Conservation (phyloP, 306 rosid species). For the Corylus americana region DNA sequence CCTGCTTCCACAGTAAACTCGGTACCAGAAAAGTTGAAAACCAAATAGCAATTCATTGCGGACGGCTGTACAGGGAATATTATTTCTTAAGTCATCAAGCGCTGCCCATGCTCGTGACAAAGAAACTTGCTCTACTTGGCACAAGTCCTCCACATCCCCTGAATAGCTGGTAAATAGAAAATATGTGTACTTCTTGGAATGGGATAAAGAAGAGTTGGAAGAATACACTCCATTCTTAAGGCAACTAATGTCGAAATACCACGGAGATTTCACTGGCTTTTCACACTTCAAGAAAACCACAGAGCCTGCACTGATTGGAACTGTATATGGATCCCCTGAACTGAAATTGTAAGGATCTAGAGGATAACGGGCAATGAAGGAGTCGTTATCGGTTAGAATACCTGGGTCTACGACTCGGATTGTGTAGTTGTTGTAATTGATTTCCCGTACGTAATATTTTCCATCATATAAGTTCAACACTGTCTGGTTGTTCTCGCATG, state of each 20-base stretch:
- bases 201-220: not conserved
- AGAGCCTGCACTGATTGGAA: no score
- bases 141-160: not conserved
- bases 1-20: no score
- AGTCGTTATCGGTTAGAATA: not conserved
- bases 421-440: constrained; percentile 31
- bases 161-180: accelerated
- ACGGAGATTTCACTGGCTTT: no score
- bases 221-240: not conserved
- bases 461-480: not conserved
- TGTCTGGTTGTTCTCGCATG: constrained; percentile 30
- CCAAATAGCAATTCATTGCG: no score
- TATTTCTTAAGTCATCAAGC: no score
- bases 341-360: not conserved
- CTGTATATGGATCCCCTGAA: not conserved
- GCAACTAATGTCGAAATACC: not conserved
- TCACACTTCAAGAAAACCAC: no score
- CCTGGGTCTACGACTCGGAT: constrained; percentile 18
- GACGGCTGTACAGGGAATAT: no score
- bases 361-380: constrained; percentile 13
- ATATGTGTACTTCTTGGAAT: not conserved
- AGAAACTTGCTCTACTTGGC: no score
- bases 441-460: constrained; percentile 24
- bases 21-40: no score
- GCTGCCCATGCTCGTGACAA: no score